Conservation (phyloP, 139 green algal genomes). For the Chlorella sp. region DNA sequence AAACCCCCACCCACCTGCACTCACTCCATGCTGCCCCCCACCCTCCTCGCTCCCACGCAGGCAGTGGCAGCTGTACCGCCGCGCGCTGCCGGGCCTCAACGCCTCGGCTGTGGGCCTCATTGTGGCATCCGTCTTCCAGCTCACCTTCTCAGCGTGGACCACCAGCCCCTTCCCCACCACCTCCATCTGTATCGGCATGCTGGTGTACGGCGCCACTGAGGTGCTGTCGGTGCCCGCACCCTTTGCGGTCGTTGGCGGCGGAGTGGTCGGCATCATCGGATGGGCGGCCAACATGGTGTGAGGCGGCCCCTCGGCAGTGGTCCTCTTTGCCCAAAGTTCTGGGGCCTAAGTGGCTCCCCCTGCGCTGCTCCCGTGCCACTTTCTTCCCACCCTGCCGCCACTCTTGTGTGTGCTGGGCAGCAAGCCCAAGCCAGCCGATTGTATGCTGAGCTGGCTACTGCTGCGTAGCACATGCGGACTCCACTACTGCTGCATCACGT, state of each 20-base stretch:
- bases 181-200: slow-evolving; percentile 79
- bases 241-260: slow-evolving; percentile 74
- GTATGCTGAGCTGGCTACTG: too few relatives aligned
- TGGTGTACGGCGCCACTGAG: slow-evolving; percentile 74
- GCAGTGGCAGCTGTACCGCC: slow-evolving; percentile 64
- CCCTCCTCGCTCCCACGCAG: slow-evolving; percentile 54
- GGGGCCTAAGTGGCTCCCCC: neutral
- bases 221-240: slow-evolving; percentile 76
- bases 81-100: slow-evolving; percentile 84
- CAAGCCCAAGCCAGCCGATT: too few relatives aligned
- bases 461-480: too few relatives aligned
- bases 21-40: neutral
- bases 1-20: too few relatives aligned
- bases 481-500: too few relatives aligned
- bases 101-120: slow-evolving; percentile 90
- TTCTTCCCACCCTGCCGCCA: neutral
- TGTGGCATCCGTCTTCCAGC: slow-evolving; percentile 83
- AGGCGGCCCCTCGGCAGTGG: too few relatives aligned
- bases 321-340: too few relatives aligned
- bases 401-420: too few relatives aligned
- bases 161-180: slow-evolving; percentile 68
- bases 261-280: slow-evolving; percentile 75
- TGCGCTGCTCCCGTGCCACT: neutral
- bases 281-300: slow-evolving; percentile 73
- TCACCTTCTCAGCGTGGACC: slow-evolving; percentile 74